Percentiles rank a stretch among this genome's conserved stretches.
These are phyloP conservation scores for Ogataea methanolica DNA, from an alignment of 805 yeast species.

Conservation along the genomic window DNA sequence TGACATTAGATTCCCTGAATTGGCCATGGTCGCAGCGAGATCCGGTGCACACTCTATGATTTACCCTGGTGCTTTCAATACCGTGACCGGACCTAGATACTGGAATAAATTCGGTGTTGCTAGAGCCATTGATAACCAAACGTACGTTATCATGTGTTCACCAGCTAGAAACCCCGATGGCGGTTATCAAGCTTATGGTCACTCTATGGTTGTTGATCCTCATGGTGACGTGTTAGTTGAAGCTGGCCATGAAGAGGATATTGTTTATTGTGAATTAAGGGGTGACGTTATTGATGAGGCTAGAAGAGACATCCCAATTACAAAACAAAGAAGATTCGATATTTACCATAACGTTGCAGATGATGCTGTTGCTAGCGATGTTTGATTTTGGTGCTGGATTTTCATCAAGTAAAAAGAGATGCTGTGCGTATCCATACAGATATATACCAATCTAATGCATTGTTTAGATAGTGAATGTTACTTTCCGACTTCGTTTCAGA, in stretches of 20 bases:
- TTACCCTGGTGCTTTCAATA: constrained; percentile 82
- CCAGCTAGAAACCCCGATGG: constrained; percentile 71
- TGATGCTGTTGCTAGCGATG: constrained; percentile 17
- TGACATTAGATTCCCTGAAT: constrained; percentile 77
- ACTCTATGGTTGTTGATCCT: constrained; percentile 60
- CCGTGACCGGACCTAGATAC: constrained; percentile 79
- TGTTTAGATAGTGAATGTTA: too few species aligned
- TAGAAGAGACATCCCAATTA: constrained; percentile 66
- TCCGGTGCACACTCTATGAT: constrained; percentile 68
- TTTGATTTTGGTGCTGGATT: constrained; percentile 4
- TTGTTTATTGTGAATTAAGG: constrained; percentile 69
- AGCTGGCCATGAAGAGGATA: constrained; percentile 76
- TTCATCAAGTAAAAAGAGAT: too few species aligned
- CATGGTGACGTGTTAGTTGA: constrained; percentile 58
- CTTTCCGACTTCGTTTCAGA: too few species aligned
- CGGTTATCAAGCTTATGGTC: constrained; percentile 65
- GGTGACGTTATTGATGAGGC: constrained; percentile 52
- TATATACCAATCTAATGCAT: too few species aligned
- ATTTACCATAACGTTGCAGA: constrained; percentile 44
- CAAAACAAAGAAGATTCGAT: constrained; percentile 67
- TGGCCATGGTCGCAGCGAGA: constrained; percentile 67
- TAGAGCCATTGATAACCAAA: constrained; percentile 71
- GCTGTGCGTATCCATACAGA: too few species aligned
- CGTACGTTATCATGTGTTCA: constrained; percentile 73
- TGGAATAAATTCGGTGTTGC: constrained; percentile 75